These are phyloP conservation scores for Amanita subjunquillea DNA, from an alignment of 768 basidiomycete species.

Conservation along the genomic window DNA sequence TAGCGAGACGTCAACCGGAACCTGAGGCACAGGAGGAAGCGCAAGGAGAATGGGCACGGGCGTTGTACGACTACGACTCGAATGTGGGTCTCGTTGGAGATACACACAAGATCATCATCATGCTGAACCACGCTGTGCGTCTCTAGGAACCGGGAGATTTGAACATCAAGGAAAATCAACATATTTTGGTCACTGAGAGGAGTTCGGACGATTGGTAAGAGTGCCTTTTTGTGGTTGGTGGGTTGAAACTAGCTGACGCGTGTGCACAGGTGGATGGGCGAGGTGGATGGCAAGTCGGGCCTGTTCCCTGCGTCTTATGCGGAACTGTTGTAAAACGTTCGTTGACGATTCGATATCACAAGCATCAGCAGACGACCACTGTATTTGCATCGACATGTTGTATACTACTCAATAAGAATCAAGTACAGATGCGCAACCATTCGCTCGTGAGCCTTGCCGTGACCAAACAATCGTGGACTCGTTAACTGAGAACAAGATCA, in stretches of 20 bases:
- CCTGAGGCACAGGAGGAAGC: constrained; percentile 23
- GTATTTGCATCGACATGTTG: background rate
- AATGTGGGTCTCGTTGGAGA: constrained; percentile 25
- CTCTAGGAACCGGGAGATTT: constrained; percentile 65
- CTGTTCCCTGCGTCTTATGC: constrained; percentile 65
- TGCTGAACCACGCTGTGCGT: background rate
- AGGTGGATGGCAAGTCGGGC: constrained; percentile 45
- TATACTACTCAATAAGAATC: no score
- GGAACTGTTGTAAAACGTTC: constrained; percentile 32
- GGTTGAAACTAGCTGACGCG: constrained; percentile 6
- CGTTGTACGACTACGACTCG: constrained; percentile 64
- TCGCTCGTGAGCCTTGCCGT: no score
- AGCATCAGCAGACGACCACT: background rate
- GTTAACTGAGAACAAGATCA: no score
- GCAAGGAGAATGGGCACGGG: constrained; percentile 69
- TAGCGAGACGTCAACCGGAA: constrained; percentile 13
- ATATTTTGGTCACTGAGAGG: constrained; percentile 52
- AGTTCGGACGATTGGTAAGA: constrained; percentile 72
- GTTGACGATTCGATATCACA: background rate
- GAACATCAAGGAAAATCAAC: constrained; percentile 41
- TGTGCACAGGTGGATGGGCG: constrained; percentile 53
- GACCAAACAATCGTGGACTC: no score
- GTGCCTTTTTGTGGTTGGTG: constrained; percentile 4
- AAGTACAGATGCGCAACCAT: no score
- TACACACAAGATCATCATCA: background rate